phyloP scores from a whole-genome alignment of 2,329 filamentous ascomycete genomes.

The Claviceps lovelessii region DNA sequence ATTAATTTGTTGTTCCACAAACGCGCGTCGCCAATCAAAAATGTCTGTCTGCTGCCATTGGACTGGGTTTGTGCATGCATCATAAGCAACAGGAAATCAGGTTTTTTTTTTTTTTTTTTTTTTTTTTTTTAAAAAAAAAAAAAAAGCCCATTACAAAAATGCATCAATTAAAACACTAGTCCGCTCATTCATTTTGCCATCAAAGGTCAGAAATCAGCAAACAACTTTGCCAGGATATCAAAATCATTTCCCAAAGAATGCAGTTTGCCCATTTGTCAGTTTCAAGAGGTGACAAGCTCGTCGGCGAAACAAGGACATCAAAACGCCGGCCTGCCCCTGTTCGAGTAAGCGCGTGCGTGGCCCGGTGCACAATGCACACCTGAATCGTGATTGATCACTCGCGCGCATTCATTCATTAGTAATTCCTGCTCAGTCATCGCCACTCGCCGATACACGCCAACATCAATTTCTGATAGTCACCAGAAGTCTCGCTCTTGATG shows the following conservation, averaged over 20 bases:
- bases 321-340: not conserved
- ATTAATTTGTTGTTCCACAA: not conserved
- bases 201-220: not conserved
- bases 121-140: too few species aligned
- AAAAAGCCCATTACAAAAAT: too few species aligned
- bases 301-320: not conserved
- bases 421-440: not conserved
- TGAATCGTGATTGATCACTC: too few species aligned
- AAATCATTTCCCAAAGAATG: not conserved
- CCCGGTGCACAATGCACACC: too few species aligned
- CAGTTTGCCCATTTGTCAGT: not conserved
- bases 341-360: too few species aligned
- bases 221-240: not conserved
- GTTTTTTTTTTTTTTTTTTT: not conserved
- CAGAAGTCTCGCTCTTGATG: slow-evolving; percentile 71
- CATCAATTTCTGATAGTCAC: slow-evolving; percentile 67
- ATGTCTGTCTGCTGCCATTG: not conserved
- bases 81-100: not conserved
- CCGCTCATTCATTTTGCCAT: not conserved
- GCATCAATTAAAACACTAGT: too few species aligned
- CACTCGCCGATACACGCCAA: slow-evolving; percentile 48
- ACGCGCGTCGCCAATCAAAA: not conserved
- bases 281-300: not conserved
- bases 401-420: too few species aligned
- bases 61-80: not conserved